Conservation (phyloP, 2,329 filamentous ascomycete genomes). For the Exophiala bonariae region DNA sequence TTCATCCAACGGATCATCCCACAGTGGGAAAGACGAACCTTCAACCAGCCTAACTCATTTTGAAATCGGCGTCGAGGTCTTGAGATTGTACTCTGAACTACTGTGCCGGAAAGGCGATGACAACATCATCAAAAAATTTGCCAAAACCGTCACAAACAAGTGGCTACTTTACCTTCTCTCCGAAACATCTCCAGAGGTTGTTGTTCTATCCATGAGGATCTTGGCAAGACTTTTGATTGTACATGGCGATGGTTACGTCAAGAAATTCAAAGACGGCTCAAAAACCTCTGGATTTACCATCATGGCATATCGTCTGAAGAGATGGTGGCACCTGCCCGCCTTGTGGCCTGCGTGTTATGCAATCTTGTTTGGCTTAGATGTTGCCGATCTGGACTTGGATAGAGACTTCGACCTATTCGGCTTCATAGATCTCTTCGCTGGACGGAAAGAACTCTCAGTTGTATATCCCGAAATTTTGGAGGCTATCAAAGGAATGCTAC, state of each 20-base stretch:
- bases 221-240: constrained; percentile 79
- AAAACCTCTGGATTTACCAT: constrained; percentile 88
- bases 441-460: constrained; percentile 58
- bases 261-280: constrained; percentile 68
- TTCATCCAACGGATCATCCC: constrained; percentile 29
- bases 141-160: constrained; percentile 93
- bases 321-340: constrained; percentile 84
- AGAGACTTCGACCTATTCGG: constrained; percentile 72
- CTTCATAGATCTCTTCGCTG: constrained; percentile 71
- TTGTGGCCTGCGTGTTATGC: constrained; percentile 88
- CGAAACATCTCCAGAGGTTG: constrained; percentile 79
- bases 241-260: constrained; percentile 77
- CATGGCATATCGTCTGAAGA: constrained; percentile 76
- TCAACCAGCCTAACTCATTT: constrained; percentile 50
- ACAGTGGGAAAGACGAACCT: constrained; percentile 31
- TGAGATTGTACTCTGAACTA: constrained; percentile 75
- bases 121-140: constrained; percentile 78
- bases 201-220: constrained; percentile 78
- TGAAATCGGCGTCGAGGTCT: constrained; percentile 73
- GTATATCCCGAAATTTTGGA: constrained; percentile 75
- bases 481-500: constrained; percentile 82
- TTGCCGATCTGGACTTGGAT: constrained; percentile 72
- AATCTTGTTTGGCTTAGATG: constrained; percentile 81
- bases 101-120: constrained; percentile 72
- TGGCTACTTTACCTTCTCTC: constrained; percentile 91